Conservation (phyloP, 2,329 filamentous ascomycete genomes). For the Nannizziopsis barbatae region DNA sequence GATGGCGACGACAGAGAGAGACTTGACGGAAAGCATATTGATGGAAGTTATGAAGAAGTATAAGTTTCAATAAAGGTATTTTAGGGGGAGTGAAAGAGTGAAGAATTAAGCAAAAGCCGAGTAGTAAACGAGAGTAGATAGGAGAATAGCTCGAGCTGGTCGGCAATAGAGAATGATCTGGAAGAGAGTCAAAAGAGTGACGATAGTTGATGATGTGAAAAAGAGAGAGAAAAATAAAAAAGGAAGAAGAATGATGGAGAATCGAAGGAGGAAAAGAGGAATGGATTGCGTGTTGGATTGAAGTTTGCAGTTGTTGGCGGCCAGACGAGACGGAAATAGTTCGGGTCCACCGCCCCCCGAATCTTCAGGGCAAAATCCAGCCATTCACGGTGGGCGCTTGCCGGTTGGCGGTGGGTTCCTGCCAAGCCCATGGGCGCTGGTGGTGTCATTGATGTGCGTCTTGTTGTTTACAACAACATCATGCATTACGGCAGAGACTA, state of each 20-base stretch:
- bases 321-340: neutral
- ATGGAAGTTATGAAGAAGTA: neutral
- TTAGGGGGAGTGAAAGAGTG: neutral
- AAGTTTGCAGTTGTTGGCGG: neutral
- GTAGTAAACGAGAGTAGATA: constrained; percentile 17
- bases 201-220: neutral
- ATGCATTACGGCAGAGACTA: neutral
- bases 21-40: constrained; percentile 38
- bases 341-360: neutral
- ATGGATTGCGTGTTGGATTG: no score
- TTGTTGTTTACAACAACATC: neutral
- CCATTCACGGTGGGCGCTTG: neutral
- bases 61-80: neutral
- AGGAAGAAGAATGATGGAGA: neutral
- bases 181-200: constrained; percentile 1
- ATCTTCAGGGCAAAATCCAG: neutral
- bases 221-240: constrained; percentile 2
- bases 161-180: neutral
- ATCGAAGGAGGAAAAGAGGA: neutral
- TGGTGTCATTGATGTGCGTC: neutral
- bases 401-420: neutral
- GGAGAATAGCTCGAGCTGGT: constrained; percentile 6
- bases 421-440: constrained; percentile 6
- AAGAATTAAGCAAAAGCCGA: neutral
- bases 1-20: constrained; percentile 34